A percentile compares a stretch with the other conserved stretches of the same genome.
phyloP scores from a whole-genome alignment of 768 basidiomycete species.

The Sarcomyxa edulis region DNA sequence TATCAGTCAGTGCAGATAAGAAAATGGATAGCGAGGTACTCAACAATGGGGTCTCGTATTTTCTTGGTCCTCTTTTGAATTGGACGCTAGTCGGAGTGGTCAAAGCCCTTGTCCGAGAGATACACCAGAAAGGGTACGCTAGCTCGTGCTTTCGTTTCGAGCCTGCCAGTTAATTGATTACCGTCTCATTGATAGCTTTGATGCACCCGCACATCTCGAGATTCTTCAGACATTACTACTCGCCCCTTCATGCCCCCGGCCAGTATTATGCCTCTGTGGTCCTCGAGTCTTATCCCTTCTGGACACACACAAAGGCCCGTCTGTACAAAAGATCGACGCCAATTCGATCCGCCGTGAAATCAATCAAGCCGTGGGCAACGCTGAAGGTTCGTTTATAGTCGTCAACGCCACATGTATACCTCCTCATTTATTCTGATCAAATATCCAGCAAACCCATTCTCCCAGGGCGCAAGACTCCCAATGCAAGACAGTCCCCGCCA shows the following conservation, averaged over 20 bases:
- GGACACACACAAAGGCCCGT: constrained; percentile 23
- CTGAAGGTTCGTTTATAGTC: constrained; percentile 4
- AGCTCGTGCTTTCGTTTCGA: not conserved
- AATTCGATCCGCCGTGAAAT: constrained; percentile 3
- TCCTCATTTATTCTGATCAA: constrained; percentile 10
- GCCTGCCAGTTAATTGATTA: constrained; percentile 1
- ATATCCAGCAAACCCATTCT: constrained; percentile 11
- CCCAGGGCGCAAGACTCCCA: constrained; percentile 21
- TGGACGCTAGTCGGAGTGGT: constrained; percentile 81
- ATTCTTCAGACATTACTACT: constrained; percentile 63
- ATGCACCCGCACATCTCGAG: constrained; percentile 47
- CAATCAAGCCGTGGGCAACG: constrained; percentile 8
- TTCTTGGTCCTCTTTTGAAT: constrained; percentile 63
- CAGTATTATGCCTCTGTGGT: constrained; percentile 62
- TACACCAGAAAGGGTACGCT: constrained; percentile 49
- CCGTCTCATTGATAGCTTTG: constrained; percentile 30
- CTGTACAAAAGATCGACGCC: constrained; percentile 2
- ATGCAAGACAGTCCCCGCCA: constrained; percentile 52
- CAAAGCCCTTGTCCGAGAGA: constrained; percentile 54
- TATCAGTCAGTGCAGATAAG: constrained; percentile 36
- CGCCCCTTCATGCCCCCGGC: constrained; percentile 58
- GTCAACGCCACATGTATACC: too few species aligned
- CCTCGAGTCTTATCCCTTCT: constrained; percentile 43
- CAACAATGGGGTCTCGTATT: constrained; percentile 74
- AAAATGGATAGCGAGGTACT: constrained; percentile 66